Percentiles rank a stretch among this genome's conserved stretches.
Evolutionary conservation across 345 rosid species (phyloP).

Genomic region (Sapria himalayana): DNA sequence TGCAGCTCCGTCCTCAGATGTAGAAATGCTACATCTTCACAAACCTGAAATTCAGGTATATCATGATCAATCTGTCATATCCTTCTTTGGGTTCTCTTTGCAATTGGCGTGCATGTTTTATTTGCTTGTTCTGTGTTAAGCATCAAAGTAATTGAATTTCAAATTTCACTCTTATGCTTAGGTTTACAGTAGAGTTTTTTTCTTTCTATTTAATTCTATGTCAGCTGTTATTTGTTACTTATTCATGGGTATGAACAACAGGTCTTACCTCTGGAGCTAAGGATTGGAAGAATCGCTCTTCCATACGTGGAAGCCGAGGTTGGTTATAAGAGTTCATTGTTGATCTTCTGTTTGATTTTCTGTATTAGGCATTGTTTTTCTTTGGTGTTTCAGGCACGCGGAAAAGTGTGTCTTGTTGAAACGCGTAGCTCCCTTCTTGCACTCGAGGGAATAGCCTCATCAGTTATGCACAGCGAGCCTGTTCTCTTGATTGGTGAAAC

Average conservation of each 20-base stretch:
- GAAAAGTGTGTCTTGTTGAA: conserved; percentile 51
- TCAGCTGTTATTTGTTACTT: conserved; percentile 11
- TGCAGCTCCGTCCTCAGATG: conserved; percentile 27
- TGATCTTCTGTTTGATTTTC: too few relatives aligned
- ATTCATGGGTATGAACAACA: conserved; percentile 19
- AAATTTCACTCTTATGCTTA: too few relatives aligned
- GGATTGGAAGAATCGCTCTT: conserved; percentile 58
- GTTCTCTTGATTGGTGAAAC: conserved; percentile 98
- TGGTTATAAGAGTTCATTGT: too few relatives aligned
- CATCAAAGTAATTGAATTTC: too few relatives aligned
- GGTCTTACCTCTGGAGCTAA: conserved; percentile 28
- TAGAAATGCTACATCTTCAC: conserved; percentile 22
- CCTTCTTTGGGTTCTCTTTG: too few relatives aligned
- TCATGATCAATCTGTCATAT: too few relatives aligned
- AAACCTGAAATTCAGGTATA: conserved; percentile 72
- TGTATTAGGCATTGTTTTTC: too few relatives aligned
- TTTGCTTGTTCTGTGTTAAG: conserved; percentile 1
- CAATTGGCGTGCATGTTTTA: too few relatives aligned
- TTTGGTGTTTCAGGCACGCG: too few relatives aligned
- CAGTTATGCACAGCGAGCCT: conserved; percentile 67
- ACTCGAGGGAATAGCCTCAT: conserved; percentile 77
- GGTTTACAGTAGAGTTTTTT: too few relatives aligned
- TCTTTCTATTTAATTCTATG: conserved; percentile 3
- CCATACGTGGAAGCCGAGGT: conserved; percentile 29
- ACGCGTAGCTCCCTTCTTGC: conserved; percentile 48